Evolutionary conservation across 2,329 filamentous ascomycete species (phyloP).

Genomic region (Byssothecium circinans): DNA sequence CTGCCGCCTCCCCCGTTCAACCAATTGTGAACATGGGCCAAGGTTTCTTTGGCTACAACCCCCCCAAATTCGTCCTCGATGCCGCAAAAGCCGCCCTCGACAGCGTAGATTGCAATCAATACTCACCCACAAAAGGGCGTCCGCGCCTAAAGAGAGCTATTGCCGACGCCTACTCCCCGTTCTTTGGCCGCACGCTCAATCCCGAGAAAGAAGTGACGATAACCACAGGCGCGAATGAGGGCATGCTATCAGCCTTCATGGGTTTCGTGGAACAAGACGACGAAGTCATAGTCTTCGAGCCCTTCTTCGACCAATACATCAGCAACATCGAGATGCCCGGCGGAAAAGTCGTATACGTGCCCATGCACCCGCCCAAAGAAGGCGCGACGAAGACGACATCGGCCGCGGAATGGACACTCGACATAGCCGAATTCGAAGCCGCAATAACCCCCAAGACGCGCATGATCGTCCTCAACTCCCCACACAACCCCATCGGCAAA

Average conservation of each 20-base stretch:
- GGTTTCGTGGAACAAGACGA: slow-evolving; percentile 92
- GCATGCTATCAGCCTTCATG: slow-evolving; percentile 97
- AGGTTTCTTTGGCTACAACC: slow-evolving; percentile 90
- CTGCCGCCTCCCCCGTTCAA: slow-evolving; percentile 63
- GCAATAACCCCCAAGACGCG: slow-evolving; percentile 85
- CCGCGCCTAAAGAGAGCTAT: slow-evolving; percentile 91
- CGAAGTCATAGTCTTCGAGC: slow-evolving; percentile 97
- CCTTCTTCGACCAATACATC: slow-evolving; percentile 99
- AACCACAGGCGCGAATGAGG: slow-evolving; percentile 88
- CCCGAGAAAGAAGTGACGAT: slow-evolving; percentile 93
- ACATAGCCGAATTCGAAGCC: slow-evolving; percentile 78
- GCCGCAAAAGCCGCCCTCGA: slow-evolving; percentile 89
- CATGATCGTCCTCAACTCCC: slow-evolving; percentile 91
- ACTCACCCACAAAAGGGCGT: slow-evolving; percentile 91
- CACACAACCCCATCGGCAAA: slow-evolving; percentile 96
- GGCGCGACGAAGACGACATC: slow-evolving; percentile 79
- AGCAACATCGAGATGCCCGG: slow-evolving; percentile 99
- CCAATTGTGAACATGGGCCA: slow-evolving; percentile 72
- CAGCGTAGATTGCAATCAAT: slow-evolving; percentile 96
- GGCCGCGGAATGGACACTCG: slow-evolving; percentile 83
- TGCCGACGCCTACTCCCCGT: slow-evolving; percentile 86
- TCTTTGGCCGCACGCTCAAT: slow-evolving; percentile 79
- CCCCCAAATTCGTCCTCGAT: slow-evolving; percentile 84
- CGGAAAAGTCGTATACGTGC: slow-evolving; percentile 91
- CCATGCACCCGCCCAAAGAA: slow-evolving; percentile 83